These are phyloP conservation scores for Candida labiduridarum DNA, from an alignment of 1,139 yeast species.

Conservation along the genomic window DNA sequence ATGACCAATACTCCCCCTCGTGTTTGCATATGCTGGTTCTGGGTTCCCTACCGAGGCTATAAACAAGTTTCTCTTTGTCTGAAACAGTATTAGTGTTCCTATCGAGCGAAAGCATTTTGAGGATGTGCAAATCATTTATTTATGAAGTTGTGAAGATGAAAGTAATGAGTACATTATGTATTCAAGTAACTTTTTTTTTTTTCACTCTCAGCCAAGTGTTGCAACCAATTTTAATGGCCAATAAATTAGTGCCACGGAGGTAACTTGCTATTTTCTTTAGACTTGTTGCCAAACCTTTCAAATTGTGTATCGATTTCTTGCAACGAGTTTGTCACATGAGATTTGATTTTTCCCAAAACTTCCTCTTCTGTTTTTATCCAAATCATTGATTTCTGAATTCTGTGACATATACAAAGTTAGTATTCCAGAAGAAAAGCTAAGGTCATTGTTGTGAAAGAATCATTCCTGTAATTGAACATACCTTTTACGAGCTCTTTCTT, in stretches of 20 bases:
- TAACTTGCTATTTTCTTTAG: neutral
- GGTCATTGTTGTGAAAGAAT: neutral
- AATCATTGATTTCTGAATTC: constrained; percentile 20
- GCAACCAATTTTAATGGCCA: neutral
- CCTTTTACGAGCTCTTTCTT: constrained; percentile 23
- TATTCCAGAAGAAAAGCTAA: neutral
- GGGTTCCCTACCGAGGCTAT: constrained; percentile 81
- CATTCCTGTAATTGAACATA: constrained; percentile 8
- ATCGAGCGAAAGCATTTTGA: too few relatives aligned
- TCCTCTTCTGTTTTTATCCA: constrained; percentile 24
- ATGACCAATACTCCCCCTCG: constrained; percentile 84
- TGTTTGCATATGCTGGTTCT: constrained; percentile 56
- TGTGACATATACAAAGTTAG: constrained; percentile 2
- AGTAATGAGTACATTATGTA: neutral
- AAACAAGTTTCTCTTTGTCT: constrained; percentile 11
- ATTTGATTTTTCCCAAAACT: constrained; percentile 11
- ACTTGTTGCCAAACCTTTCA: neutral
- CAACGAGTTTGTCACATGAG: neutral
- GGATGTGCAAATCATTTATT: too few relatives aligned
- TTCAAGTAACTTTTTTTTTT: neutral
- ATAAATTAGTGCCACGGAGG: neutral
- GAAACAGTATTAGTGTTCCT: neutral
- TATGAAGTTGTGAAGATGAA: too few relatives aligned
- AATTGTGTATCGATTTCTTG: neutral
- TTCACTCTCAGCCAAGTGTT: neutral